These are phyloP conservation scores for Phytopythium cucurbitacearum DNA, from an alignment of 352 stramenopile genomes.

Conservation along the genomic window DNA sequence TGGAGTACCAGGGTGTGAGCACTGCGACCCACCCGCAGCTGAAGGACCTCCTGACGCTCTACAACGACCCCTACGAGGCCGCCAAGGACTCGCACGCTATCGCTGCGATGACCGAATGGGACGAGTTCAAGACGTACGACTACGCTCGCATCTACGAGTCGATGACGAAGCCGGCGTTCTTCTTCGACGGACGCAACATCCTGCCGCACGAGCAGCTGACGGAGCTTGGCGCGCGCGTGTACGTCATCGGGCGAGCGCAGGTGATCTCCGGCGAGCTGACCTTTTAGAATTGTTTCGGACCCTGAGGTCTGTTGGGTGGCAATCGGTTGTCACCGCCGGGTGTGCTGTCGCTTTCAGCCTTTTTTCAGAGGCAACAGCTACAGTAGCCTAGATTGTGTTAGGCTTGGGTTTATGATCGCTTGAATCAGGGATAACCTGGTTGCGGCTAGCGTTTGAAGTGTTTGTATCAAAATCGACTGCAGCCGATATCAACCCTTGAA, in stretches of 20 bases:
- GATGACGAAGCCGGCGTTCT: conserved; percentile 99
- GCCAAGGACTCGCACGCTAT: conserved; percentile 92
- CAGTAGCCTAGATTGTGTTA: too few species aligned
- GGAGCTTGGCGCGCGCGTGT: conserved; percentile 97
- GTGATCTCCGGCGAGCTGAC: conserved; percentile 62
- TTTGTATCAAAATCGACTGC: too few species aligned
- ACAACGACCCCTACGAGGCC: conserved; percentile 89
- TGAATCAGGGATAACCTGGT: too few species aligned
- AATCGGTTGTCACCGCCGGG: too few species aligned
- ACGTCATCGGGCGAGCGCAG: conserved; percentile 91
- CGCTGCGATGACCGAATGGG: conserved; percentile 98
- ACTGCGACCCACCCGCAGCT: conserved; percentile 87
- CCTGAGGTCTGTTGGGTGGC: not conserved
- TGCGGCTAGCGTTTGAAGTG: too few species aligned
- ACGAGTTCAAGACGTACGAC: conserved; percentile 98
- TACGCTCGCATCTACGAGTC: conserved; percentile 94
- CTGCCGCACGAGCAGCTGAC: conserved; percentile 92
- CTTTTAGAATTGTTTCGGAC: conserved; percentile 32
- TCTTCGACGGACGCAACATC: conserved; percentile 99
- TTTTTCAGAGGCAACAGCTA: too few species aligned
- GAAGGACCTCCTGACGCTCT: conserved; percentile 67
- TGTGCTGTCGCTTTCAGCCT: too few species aligned
- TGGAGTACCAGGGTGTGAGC: conserved; percentile 89
- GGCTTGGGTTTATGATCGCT: too few species aligned
- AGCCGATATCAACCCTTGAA: too few species aligned